Evolutionary conservation across 345 rosid genomes (phyloP), one percentile per base, ranked within the genome.

Genomic region (Aegle marmelos): DNA sequence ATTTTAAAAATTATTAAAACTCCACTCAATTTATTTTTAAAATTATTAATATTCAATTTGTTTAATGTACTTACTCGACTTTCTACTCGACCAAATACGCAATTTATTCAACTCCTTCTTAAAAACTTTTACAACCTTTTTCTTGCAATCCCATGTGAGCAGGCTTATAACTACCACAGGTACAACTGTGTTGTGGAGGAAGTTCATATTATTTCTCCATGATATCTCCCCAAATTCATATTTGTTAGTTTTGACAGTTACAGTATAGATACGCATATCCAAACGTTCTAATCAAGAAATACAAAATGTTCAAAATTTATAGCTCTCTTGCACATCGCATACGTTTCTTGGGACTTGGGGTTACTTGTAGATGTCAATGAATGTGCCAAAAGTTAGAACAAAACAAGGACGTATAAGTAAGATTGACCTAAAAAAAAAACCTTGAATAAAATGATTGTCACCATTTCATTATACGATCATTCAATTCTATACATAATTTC

Each of bases 81-180:
- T n/a, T n/a, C n/a, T n/a, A n/a, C n/a, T n/a, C n/a, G n/a, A n/a
- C n/a, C n/a, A n/a, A n/a, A n/a, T n/a, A n/a, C n/a, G n/a, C n/a
- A n/a, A n/a, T n/a, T n/a, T n/a, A n/a, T n/a, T n/a, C n/a, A n/a
- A n/a, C n/a, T n/a, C n/a, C n/a, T n/a, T n/a, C n/a, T n/a, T n/a
- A n/a, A 0, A 6, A 5, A 24, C 48, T 73, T 50, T 68, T 41
- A 50, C 31, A 63, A 50, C n/a, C 9, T 36, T 58, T 73, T 17
- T n/a, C 1, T 37, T 34, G 60, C 24, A 59, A 19, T 34, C 54
- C 86, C 88, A 76, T 81, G 85, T 79, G 85, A 79, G 59, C 22
- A 17, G 28, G 41, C 41, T 10, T 37, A 9, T 8, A 30, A 77
- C 73, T 31, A 69, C 50, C 50, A 39, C 76, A 16, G 25, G 48